These are phyloP conservation scores for Globisporangium yorkense DNA, from an alignment of 352 stramenopile species.

Conservation along the genomic window DNA sequence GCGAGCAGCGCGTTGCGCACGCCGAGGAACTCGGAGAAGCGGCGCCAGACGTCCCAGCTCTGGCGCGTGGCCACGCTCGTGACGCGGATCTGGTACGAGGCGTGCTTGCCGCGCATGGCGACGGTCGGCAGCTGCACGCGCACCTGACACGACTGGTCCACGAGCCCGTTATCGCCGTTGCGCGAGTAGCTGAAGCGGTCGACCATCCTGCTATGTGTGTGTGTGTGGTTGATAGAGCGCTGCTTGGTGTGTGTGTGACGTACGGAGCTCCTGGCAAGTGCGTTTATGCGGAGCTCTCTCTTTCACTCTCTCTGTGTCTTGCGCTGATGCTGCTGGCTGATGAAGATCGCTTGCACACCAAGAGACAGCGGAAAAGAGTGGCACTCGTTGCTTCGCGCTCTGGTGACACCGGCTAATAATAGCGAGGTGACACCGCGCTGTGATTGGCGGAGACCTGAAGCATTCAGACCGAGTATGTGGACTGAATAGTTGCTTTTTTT, in stretches of 20 bases:
- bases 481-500: too few relatives aligned
- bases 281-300: neutral
- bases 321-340: too few relatives aligned
- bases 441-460: too few relatives aligned
- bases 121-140: conserved; percentile 55
- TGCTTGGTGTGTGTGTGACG: neutral
- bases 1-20: conserved; percentile 65
- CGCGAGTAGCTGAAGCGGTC: conserved; percentile 80
- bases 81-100: conserved; percentile 65
- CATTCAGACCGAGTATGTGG: neutral
- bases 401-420: too few relatives aligned
- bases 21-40: conserved; percentile 80
- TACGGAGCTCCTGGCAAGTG: neutral
- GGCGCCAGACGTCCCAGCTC: conserved; percentile 61
- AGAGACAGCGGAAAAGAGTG: neutral
- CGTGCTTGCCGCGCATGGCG: conserved; percentile 37
- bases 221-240: neutral
- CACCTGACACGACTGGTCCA: conserved; percentile 68
- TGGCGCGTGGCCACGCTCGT: conserved; percentile 62
- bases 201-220: conserved; percentile 17
- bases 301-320: neutral
- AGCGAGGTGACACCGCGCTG: too few relatives aligned
- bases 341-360: neutral
- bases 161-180: conserved; percentile 55
- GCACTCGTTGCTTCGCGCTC: neutral